Evolutionary conservation across 2,329 filamentous ascomycete species (phyloP).

Genomic region (Dactylellina parvicollis): DNA sequence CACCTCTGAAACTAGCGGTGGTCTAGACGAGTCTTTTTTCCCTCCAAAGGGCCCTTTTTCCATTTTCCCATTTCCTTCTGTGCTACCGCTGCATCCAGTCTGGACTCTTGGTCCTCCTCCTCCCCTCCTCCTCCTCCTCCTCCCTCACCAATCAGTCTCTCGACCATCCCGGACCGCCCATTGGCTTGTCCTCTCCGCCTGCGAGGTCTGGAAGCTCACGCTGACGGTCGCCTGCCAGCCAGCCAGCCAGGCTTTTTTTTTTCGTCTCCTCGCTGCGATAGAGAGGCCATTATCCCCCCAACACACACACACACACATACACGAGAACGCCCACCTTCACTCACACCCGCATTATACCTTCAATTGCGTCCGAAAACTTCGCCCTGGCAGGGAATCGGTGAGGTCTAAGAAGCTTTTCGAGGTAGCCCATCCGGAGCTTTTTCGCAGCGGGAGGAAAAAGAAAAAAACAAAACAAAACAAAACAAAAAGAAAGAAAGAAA

Average conservation of each 20-base stretch:
- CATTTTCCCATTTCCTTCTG: conserved; percentile 3
- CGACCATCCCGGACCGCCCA: conserved; percentile 26
- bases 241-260: neutral
- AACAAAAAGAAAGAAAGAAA: neutral
- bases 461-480: conserved; percentile 12
- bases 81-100: conserved; percentile 9
- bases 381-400: conserved; percentile 20
- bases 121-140: neutral
- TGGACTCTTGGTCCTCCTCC: neutral
- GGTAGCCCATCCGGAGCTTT: conserved; percentile 14
- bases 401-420: conserved; percentile 5
- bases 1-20: neutral
- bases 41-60: neutral
- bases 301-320: conserved; percentile 2
- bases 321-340: neutral
- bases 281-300: conserved; percentile 30
- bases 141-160: conserved; percentile 1
- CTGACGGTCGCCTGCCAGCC: neutral
- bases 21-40: conserved; percentile 51
- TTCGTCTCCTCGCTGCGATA: neutral
- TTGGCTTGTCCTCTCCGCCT: conserved; percentile 15
- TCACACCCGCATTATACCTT: conserved; percentile 1
- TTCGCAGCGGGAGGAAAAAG: conserved; percentile 3
- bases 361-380: conserved; percentile 16
- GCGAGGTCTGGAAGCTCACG: conserved; percentile 33